Evolutionary conservation across 768 basidiomycete species (phyloP).

Genomic region (Phanerochaete sordida): DNA sequence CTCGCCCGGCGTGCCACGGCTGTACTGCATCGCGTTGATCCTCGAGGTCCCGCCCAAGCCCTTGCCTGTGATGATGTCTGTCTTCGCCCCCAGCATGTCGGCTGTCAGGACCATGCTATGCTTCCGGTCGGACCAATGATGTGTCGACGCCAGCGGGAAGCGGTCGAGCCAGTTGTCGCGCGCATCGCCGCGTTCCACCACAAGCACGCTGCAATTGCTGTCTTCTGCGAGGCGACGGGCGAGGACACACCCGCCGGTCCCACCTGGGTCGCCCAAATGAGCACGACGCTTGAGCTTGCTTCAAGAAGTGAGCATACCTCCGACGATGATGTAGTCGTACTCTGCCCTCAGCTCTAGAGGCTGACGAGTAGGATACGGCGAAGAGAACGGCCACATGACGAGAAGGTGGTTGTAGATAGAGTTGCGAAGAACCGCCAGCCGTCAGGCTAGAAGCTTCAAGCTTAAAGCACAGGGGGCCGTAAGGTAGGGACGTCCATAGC

Average conservation of each 20-base stretch:
- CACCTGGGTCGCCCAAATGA: slow-evolving; percentile 19
- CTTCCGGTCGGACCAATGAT: slow-evolving; percentile 16
- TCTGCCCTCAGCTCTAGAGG: not conserved
- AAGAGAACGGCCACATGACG: slow-evolving; percentile 3
- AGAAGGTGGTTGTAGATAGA: too few relatives aligned
- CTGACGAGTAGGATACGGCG: not conserved
- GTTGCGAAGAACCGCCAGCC: too few relatives aligned
- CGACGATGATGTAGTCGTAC: slow-evolving; percentile 7
- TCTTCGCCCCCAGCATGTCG: slow-evolving; percentile 2
- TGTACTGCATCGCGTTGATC: slow-evolving; percentile 29
- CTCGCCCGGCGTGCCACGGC: slow-evolving; percentile 26
- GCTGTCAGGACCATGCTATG: slow-evolving; percentile 4
- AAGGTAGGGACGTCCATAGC: too few relatives aligned
- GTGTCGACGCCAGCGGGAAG: slow-evolving; percentile 29
- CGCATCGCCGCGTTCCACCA: slow-evolving; percentile 32
- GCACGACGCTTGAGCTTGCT: not conserved
- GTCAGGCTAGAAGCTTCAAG: too few relatives aligned
- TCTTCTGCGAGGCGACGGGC: slow-evolving; percentile 34
- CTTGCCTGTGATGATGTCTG: slow-evolving; percentile 21
- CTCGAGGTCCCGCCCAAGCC: slow-evolving; percentile 28
- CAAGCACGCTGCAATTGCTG: slow-evolving; percentile 25
- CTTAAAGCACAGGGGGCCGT: too few relatives aligned
- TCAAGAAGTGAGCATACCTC: not conserved
- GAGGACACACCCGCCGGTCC: slow-evolving; percentile 37
- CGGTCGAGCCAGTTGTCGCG: slow-evolving; percentile 25